phyloP scores from a whole-genome alignment of 345 rosid species.

The Angophora floribunda region DNA sequence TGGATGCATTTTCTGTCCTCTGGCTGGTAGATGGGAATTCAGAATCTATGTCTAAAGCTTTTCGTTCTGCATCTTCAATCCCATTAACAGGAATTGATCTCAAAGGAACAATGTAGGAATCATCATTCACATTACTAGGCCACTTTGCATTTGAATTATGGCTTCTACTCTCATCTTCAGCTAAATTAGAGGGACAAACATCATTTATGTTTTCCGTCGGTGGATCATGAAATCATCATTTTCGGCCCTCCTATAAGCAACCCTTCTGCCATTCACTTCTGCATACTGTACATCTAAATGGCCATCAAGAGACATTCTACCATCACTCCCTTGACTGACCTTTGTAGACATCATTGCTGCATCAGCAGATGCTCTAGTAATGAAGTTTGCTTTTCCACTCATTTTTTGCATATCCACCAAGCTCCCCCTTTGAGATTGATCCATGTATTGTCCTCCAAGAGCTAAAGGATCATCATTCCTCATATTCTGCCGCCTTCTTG shows the following conservation, averaged over 20 bases:
- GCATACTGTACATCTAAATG: constrained; percentile 30
- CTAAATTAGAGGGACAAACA: constrained; percentile 32
- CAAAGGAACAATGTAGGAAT: constrained; percentile 67
- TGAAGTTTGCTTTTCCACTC: constrained; percentile 34
- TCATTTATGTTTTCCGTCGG: constrained; percentile 17
- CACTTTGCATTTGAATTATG: constrained; percentile 29
- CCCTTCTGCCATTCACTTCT: constrained; percentile 33
- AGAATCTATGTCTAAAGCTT: constrained; percentile 48
- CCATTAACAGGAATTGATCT: constrained; percentile 32
- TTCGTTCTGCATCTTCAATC: constrained; percentile 30
- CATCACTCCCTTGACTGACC: constrained; percentile 20
- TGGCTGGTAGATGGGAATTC: constrained; percentile 42
- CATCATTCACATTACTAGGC: constrained; percentile 49
- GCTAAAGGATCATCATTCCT: constrained; percentile 50
- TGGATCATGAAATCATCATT: constrained; percentile 51
- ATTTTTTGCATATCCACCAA: constrained; percentile 25
- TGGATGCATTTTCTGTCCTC: constrained; percentile 26
- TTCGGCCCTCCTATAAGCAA: constrained; percentile 22
- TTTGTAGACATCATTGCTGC: constrained; percentile 35
- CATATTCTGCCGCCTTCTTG: constrained; percentile 34
- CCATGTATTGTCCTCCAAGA: constrained; percentile 30
- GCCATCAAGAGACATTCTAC: constrained; percentile 20
- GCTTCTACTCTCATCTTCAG: constrained; percentile 34
- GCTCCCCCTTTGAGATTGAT: constrained; percentile 32
- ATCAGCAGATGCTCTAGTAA: constrained; percentile 42